phyloP scores from a whole-genome alignment of 176 grass and related monocot species.

The Musa itinerans region DNA sequence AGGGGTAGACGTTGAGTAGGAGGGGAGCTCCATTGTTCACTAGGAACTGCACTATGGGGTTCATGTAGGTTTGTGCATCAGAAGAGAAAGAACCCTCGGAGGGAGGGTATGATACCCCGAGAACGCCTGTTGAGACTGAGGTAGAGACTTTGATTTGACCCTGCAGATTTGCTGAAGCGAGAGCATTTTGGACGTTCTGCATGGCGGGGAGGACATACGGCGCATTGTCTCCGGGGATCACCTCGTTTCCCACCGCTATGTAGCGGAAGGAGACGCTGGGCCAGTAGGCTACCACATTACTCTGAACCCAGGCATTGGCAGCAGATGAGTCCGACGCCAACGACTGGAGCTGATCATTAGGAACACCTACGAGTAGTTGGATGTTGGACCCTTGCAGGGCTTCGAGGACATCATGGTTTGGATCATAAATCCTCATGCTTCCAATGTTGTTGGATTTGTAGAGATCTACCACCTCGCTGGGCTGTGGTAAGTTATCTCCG shows the following conservation, averaged over 20 bases:
- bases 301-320: background rate
- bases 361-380: background rate
- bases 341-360: background rate
- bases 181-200: background rate
- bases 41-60: constrained; percentile 7
- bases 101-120: background rate
- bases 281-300: background rate
- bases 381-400: background rate
- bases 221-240: background rate
- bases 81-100: background rate
- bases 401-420: background rate
- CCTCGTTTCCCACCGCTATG: constrained; percentile 7
- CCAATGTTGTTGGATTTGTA: background rate
- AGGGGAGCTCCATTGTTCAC: background rate
- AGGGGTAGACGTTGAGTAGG: constrained; percentile 6
- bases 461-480: background rate
- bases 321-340: background rate
- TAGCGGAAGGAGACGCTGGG: background rate
- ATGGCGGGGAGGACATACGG: constrained; percentile 11
- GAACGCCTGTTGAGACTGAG: background rate
- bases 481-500: background rate
- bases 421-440: background rate
- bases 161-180: background rate
- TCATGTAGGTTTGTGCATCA: background rate
- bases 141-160: constrained; percentile 5